Base-by-base conservation (phyloP, 352 stramenopile species). In the Phytophthora cryptogea region DNA sequence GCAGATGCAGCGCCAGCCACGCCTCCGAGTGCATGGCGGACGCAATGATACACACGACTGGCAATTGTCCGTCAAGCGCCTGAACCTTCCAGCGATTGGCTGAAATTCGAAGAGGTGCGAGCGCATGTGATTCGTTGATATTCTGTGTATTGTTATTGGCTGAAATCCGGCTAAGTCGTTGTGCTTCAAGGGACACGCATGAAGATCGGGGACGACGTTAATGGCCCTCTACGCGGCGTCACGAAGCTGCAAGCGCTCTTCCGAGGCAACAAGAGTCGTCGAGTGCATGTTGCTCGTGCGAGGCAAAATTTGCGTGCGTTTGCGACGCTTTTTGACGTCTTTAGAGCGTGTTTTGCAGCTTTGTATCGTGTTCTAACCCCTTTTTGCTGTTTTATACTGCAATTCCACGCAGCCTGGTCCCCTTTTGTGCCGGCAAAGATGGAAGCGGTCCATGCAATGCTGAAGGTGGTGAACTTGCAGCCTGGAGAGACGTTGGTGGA, bases 391-490 rank as follows among this genome's bases (percentile, higher is more conserved):
- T 8, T 63, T 63, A 39, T 31, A 31, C 16, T 16, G 47, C n/a
- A 3, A 28, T 46, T 54, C 30, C 23, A 23, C 27, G 14, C 48
- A 90, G 81, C 79, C 2, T 90, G 81, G 78, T 88, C 81, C 23
- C 81, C 81, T 7, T 90, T 88, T 35, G 74, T 89, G 17, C 81
- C 81, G 3, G 78, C 74, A 35, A 84, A 84, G 47, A 64, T 74
- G 27, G 74, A 89, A 31, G 81, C 81, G 1, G 78, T 86, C 2
- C 35, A 61, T 36, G 75, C 61, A 53, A 88, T 90, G 64, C 59
- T 90, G 10, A 40, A 48, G 17, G 53, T 88, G 17, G 76, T 70
- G 4, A 54, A 40, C 16, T 54, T 84, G n/a, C 65, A 75, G 14
- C 53, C 58, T 23, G 62, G 51, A 2, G 76, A 90, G 37, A 83